These are phyloP conservation scores for Microsporum audouinii DNA, from an alignment of 2,329 filamentous ascomycete species.

Conservation along the genomic window DNA sequence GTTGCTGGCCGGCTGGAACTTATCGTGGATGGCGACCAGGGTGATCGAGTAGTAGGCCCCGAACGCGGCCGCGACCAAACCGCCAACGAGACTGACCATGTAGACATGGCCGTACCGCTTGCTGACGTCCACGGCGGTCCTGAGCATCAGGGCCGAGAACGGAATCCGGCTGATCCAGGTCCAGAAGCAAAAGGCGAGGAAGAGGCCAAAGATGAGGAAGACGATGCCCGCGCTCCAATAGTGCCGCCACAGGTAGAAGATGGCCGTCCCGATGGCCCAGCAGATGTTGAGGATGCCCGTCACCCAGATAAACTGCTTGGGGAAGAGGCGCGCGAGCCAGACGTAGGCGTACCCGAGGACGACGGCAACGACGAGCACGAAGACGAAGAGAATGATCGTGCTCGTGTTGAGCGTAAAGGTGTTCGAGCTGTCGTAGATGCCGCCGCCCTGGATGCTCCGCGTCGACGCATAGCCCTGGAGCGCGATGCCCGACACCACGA, in stretches of 20 bases:
- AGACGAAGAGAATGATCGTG: conserved; percentile 69
- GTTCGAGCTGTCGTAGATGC: conserved; percentile 60
- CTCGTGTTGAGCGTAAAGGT: conserved; percentile 65
- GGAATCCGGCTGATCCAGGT: conserved; percentile 85
- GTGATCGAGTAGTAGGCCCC: conserved; percentile 80
- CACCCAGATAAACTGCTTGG: conserved; percentile 85
- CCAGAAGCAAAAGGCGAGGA: conserved; percentile 56
- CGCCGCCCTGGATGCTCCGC: conserved; percentile 53
- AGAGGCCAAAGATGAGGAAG: conserved; percentile 27
- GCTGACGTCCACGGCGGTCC: conserved; percentile 73
- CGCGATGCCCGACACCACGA: conserved; percentile 61
- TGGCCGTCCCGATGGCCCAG: conserved; percentile 71
- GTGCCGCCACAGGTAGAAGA: conserved; percentile 67
- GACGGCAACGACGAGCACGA: conserved; percentile 39
- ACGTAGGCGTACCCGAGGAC: conserved; percentile 69
- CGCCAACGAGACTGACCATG: conserved; percentile 71
- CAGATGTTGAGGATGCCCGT: conserved; percentile 81
- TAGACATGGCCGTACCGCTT: conserved; percentile 79
- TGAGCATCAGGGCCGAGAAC: conserved; percentile 81
- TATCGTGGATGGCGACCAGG: conserved; percentile 73
- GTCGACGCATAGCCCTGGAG: conserved; percentile 62
- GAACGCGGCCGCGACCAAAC: conserved; percentile 62
- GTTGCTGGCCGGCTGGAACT: conserved; percentile 53
- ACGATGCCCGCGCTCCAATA: conserved; percentile 77
- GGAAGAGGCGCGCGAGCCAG: conserved; percentile 61